Evolutionary conservation across 768 basidiomycete species (phyloP), one percentile per base, ranked within the genome.

Genomic region (Mrakia gelida): DNA sequence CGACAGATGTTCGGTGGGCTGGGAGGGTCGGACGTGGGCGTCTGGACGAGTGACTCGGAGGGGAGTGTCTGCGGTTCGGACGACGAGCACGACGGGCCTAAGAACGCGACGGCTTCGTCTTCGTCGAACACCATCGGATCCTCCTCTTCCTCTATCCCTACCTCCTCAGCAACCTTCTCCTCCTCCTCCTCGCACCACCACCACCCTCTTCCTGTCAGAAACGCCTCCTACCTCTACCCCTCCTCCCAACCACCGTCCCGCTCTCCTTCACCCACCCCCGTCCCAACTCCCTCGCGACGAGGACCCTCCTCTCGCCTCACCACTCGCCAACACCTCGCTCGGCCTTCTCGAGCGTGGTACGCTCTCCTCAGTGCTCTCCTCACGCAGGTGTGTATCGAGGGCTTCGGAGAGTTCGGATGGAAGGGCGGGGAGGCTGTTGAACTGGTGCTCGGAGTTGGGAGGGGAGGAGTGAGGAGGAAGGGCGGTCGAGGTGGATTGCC

Each of bases 381-480:
- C 28, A 75, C 75, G n/a, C 75, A 75, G 30, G 75, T 75, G 5
- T 61, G 59, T 45, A 59, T 75, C 45, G 75, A 75, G 38, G 75
- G 75, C 26, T 75, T 75, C 21, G 45, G 61, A 5, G 49, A 67
- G 49, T 45, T 28, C 45, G 75, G 75, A 6, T 75, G 75, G 75
- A 65, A 45, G 13, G 49, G 61, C 3, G 75, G 75, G 10, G 75
- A 75, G 30, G 61, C 59, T 3, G 65, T 75, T 3, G 75, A 75
- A 26, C 49, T 75, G 6, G 75, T 75, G 9, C 28, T 75, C 8
- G 75, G 75, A 0, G 75, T 75, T 21, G 75, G 75, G 2, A 30
- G 34, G 13, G 73, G 73, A n/a, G 73, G 73, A 15, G 75, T 75
- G 28, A 62, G 28, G 32, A 34, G 63, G 45, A 75, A 68, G 54